phyloP scores from a whole-genome alignment of 176 grass and related monocot species.

The Aegilops umbellulata region DNA sequence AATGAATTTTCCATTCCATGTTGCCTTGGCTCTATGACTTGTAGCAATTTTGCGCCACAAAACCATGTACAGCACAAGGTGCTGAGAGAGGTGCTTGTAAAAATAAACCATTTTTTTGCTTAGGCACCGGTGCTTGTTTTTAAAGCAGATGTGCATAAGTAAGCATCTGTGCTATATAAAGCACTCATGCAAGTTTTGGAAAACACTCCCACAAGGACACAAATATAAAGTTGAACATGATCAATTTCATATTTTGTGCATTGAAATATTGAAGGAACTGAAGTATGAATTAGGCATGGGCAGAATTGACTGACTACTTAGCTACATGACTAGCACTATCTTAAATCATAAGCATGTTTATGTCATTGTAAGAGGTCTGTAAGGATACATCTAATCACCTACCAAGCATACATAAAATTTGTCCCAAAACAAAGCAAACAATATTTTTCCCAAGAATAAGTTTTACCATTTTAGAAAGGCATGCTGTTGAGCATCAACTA shows the following conservation, averaged over 20 bases:
- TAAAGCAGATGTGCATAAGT: no score
- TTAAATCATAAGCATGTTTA: background rate
- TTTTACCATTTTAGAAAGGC: background rate
- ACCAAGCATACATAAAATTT: background rate
- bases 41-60: background rate
- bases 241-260: background rate
- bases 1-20: background rate
- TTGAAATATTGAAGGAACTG: background rate
- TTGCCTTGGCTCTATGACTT: background rate
- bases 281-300: background rate
- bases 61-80: background rate
- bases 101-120: no score
- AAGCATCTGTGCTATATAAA: background rate
- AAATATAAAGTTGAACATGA: background rate
- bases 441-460: background rate
- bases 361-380: background rate
- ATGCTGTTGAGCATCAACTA: background rate
- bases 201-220: background rate
- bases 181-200: background rate
- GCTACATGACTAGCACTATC: background rate
- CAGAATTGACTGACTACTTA: background rate
- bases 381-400: background rate
- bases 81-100: background rate
- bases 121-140: no score
- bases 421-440: background rate